Evolutionary conservation across 179 eudicot species (phyloP).

Genomic region (Nepenthes alata): DNA sequence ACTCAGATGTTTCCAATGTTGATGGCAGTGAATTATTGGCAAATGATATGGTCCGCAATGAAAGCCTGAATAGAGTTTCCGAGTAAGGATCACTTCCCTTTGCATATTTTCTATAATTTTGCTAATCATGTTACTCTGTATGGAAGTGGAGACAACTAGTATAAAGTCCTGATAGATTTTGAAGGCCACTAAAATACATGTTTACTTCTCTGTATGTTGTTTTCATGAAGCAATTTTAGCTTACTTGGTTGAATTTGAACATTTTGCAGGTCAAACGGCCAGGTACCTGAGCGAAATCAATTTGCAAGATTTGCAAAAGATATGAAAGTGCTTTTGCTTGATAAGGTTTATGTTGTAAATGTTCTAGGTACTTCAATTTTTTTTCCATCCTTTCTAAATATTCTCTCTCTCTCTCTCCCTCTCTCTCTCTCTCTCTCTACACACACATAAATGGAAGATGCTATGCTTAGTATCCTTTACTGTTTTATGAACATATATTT

Average conservation of each 20-base stretch:
- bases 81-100: constrained; percentile 16
- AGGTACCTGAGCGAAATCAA: constrained; percentile 15
- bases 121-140: background rate
- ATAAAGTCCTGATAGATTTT: background rate
- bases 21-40: constrained; percentile 12
- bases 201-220: background rate
- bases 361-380: constrained; percentile 49
- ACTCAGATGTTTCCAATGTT: constrained; percentile 10
- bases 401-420: too few species aligned
- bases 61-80: constrained; percentile 17
- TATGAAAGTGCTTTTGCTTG: constrained; percentile 54
- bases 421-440: too few species aligned
- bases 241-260: constrained; percentile 2
- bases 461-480: too few species aligned
- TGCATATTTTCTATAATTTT: constrained; percentile 1
- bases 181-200: background rate
- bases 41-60: constrained; percentile 12
- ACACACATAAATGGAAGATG: too few species aligned
- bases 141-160: background rate
- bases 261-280: constrained; percentile 30
- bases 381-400: background rate
- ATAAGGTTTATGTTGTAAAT: constrained; percentile 68
- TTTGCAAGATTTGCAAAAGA: constrained; percentile 45
- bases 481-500: too few species aligned
- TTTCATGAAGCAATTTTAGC: background rate